Conservation (phyloP, 352 stramenopile species). For the Phytophthora crassamura region DNA sequence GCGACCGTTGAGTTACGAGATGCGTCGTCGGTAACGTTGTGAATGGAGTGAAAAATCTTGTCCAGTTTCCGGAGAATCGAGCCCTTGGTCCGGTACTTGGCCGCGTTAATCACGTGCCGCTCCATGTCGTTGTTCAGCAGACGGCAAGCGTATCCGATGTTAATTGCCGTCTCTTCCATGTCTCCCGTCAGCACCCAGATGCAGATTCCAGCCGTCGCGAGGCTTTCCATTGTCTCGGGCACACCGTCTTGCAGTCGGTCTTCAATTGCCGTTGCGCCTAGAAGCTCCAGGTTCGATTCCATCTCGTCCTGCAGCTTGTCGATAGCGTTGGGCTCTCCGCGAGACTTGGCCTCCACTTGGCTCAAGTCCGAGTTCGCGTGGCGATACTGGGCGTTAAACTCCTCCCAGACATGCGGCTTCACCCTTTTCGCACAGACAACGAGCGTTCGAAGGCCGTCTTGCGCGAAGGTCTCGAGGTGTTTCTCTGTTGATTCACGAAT, state of each 20-base stretch:
- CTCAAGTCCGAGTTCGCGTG: constrained; percentile 61
- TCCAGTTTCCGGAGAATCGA: constrained; percentile 75
- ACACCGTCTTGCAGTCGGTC: constrained; percentile 87
- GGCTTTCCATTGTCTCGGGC: constrained; percentile 77
- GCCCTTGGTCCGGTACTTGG: constrained; percentile 71
- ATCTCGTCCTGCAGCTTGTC: constrained; percentile 78
- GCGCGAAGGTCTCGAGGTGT: constrained; percentile 85
- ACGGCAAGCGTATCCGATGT: constrained; percentile 88
- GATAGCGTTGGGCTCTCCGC: constrained; percentile 68
- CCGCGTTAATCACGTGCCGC: constrained; percentile 81
- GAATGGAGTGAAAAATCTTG: constrained; percentile 80
- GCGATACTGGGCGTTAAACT: constrained; percentile 77
- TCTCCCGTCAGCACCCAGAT: constrained; percentile 92
- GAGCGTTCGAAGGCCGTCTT: constrained; percentile 89
- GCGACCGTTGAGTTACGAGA: constrained; percentile 26
- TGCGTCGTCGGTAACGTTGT: constrained; percentile 38
- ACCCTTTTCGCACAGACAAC: constrained; percentile 83
- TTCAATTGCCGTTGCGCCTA: constrained; percentile 89
- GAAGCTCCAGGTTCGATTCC: constrained; percentile 76
- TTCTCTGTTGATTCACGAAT: constrained; percentile 58
- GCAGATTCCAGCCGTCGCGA: constrained; percentile 79
- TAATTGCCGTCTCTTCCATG: constrained; percentile 92
- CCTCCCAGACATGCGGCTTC: constrained; percentile 58
- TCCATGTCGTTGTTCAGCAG: constrained; percentile 95
- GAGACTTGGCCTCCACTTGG: constrained; percentile 75